These are phyloP conservation scores for Jacaranda copaia DNA, from an alignment of 257 asterid genomes.

Conservation along the genomic window DNA sequence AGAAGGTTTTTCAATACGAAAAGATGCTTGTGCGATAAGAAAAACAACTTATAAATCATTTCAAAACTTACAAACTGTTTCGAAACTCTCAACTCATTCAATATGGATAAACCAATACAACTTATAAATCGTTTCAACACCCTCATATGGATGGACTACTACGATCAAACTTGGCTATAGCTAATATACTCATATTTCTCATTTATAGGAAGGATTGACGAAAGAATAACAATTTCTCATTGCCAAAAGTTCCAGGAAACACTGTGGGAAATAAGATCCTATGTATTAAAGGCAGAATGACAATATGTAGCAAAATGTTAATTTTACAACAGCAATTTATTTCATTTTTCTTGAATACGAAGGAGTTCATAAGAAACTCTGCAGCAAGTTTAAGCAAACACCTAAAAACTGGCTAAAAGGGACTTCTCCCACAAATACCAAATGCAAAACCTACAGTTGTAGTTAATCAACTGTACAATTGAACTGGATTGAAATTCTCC, in stretches of 20 bases:
- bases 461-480: slow-evolving; percentile 47
- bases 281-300: not conserved
- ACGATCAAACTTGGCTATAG: too few species aligned
- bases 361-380: not conserved
- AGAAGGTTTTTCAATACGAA: too few species aligned
- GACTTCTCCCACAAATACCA: slow-evolving; percentile 36
- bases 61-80: too few species aligned
- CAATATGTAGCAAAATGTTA: not conserved
- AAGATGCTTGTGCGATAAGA: too few species aligned
- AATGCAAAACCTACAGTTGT: slow-evolving; percentile 25
- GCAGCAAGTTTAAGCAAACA: slow-evolving; percentile 4
- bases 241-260: not conserved
- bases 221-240: not conserved
- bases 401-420: slow-evolving; percentile 31
- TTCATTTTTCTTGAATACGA: not conserved
- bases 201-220: not conserved
- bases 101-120: too few species aligned
- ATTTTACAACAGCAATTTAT: not conserved
- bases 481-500: slow-evolving; percentile 20
- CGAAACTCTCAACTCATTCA: too few species aligned
- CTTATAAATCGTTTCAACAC: too few species aligned
- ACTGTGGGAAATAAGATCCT: not conserved
- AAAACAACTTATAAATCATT: too few species aligned
- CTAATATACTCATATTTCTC: not conserved
- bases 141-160: too few species aligned